phyloP scores from a whole-genome alignment of 2,329 filamentous ascomycete genomes.

The Colletotrichum sp. region DNA sequence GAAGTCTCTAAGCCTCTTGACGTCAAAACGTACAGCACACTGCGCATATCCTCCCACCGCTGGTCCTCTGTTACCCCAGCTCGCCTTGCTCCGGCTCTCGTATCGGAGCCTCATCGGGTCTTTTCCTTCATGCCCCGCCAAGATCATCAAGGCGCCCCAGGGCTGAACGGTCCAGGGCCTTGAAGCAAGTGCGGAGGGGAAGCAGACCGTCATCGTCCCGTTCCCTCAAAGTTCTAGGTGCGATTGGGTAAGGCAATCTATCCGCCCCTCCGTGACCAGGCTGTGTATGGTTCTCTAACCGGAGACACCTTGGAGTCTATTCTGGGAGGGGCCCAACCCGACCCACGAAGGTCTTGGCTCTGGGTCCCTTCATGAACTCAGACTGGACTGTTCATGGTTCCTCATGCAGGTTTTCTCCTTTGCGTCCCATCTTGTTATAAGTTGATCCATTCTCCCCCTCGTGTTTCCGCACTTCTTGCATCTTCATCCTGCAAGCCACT shows the following conservation, averaged over 20 bases:
- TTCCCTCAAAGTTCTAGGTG: constrained; percentile 1
- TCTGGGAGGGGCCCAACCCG: constrained; percentile 5
- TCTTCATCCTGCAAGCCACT: neutral
- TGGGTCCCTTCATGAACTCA: neutral
- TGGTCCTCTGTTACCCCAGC: neutral
- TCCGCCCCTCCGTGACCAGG: neutral
- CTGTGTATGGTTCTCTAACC: neutral
- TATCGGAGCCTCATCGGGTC: constrained; percentile 15
- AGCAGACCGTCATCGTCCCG: neutral
- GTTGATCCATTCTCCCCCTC: neutral
- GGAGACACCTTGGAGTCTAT: neutral
- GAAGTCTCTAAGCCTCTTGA: constrained; percentile 12
- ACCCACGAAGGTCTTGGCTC: constrained; percentile 2
- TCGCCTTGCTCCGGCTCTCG: neutral
- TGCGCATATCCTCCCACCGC: neutral
- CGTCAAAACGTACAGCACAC: constrained; percentile 5
- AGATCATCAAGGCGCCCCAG: constrained; percentile 5
- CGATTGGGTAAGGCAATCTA: neutral
- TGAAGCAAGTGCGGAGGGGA: neutral
- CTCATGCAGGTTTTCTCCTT: neutral
- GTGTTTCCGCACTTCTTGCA: neutral
- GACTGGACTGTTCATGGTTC: neutral
- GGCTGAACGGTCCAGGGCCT: constrained; percentile 7
- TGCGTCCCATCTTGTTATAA: constrained; percentile 14
- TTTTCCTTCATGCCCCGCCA: neutral